These are phyloP conservation scores for Aspergillus tanneri DNA, from an alignment of 2,329 filamentous ascomycete genomes.

Conservation along the genomic window DNA sequence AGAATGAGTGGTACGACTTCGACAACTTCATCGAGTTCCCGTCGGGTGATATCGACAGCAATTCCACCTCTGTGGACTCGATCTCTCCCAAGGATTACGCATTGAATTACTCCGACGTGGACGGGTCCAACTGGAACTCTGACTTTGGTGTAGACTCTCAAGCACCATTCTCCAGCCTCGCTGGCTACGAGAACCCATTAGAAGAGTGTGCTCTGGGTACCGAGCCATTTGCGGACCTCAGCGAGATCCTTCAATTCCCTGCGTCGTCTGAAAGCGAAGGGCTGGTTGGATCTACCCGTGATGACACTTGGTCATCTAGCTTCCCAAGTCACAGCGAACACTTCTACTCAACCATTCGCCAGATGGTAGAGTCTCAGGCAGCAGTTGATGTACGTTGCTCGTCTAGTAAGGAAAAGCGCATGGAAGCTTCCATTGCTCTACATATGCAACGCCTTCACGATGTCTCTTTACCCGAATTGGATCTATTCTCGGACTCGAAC, in stretches of 20 bases:
- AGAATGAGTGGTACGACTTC: constrained; percentile 36
- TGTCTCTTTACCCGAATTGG: constrained; percentile 26
- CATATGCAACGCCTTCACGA: constrained; percentile 42
- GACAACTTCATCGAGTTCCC: constrained; percentile 35
- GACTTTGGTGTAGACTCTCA: constrained; percentile 20
- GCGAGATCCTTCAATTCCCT: constrained; percentile 11
- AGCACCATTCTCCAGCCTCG: constrained; percentile 26
- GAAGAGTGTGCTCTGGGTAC: constrained; percentile 20
- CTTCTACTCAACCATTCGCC: constrained; percentile 25
- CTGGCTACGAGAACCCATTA: constrained; percentile 22
- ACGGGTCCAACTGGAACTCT: constrained; percentile 25
- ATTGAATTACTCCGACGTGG: constrained; percentile 25
- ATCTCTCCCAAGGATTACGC: constrained; percentile 32
- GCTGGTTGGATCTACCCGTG: constrained; percentile 6
- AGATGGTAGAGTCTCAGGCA: constrained; percentile 40
- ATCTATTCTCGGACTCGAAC: constrained; percentile 30
- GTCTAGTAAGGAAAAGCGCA: constrained; percentile 43
- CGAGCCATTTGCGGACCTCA: constrained; percentile 17
- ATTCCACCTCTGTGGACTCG: constrained; percentile 31
- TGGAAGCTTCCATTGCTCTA: constrained; percentile 43
- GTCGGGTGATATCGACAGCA: constrained; percentile 28
- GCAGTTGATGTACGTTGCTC: constrained; percentile 34
- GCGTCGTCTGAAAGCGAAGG: constrained; percentile 6
- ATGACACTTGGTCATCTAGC: constrained; percentile 14
- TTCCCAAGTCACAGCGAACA: constrained; percentile 14